Conservation (phyloP, 257 asterid species). For the Fraxinus americana region DNA sequence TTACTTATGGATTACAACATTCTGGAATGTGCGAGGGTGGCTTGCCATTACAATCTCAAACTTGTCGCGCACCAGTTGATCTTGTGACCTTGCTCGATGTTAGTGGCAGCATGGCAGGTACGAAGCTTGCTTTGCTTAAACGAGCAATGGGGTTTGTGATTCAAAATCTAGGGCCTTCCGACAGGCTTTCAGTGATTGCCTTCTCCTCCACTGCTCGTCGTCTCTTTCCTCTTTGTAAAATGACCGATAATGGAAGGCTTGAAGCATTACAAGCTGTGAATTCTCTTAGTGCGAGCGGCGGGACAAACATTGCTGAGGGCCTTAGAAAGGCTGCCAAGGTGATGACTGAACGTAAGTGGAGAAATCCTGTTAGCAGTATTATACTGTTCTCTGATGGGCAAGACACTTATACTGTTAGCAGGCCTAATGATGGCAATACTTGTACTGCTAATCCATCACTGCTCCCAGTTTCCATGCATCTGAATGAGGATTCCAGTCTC, state of each 20-base stretch:
- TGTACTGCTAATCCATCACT: slow-evolving; percentile 32
- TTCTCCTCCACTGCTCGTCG: slow-evolving; percentile 89
- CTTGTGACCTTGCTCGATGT: slow-evolving; percentile 90
- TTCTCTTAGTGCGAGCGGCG: slow-evolving; percentile 79
- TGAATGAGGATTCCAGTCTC: slow-evolving; percentile 31
- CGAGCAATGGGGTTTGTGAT: slow-evolving; percentile 95
- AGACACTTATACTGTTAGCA: slow-evolving; percentile 58
- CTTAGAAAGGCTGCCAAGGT: slow-evolving; percentile 76
- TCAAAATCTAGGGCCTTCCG: slow-evolving; percentile 76
- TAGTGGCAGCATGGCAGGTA: slow-evolving; percentile 99
- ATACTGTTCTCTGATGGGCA: slow-evolving; percentile 92
- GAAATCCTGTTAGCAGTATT: slow-evolving; percentile 70
- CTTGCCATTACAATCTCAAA: slow-evolving; percentile 12
- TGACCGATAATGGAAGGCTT: slow-evolving; percentile 65
- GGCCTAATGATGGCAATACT: slow-evolving; percentile 27
- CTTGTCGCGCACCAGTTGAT: slow-evolving; percentile 76
- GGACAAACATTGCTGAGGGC: slow-evolving; percentile 80
- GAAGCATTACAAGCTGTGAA: slow-evolving; percentile 82
- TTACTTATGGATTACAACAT: slow-evolving; percentile 24
- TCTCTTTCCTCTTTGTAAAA: slow-evolving; percentile 80
- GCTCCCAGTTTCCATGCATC: slow-evolving; percentile 65
- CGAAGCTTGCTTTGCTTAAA: slow-evolving; percentile 84
- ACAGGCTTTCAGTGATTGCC: slow-evolving; percentile 84
- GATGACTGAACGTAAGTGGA: slow-evolving; percentile 66
- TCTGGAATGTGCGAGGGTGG: slow-evolving; percentile 16